Base-by-base conservation (phyloP, 2,329 filamentous ascomycete species). In the Neonectria ditissima region DNA sequence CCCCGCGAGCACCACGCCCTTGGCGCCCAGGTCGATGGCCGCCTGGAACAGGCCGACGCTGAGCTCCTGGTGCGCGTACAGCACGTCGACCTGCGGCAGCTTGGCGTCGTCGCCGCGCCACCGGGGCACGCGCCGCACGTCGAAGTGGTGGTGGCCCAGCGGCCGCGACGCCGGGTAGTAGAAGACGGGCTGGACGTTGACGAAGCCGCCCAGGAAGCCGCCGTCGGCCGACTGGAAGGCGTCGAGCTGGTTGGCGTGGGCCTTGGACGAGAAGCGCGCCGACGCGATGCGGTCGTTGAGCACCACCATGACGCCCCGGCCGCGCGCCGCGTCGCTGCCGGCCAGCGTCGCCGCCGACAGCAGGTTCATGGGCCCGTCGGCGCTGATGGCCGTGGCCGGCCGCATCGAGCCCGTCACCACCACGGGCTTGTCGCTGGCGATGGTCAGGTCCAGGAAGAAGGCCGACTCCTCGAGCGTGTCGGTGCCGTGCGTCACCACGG, bases 381-480 rank as follows among this genome's bases (percentile, higher is more conserved):
- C 87, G 63, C 84, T 86, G 69, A 89, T 80, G 13, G 87, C 87
- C 0, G 87, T 89, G 0, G 87, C 84, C 5, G 88, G 88, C 10
- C 88, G 80, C 88, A 90, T 90, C 18, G 88, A 83, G 5, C 87
- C 88, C 2, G 88, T 87, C 24, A 87, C 72, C 4, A 90, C 82
- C 5, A 90, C 80, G 1, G 88, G 87, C 74, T 90, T 89, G 30
- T 80, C 80, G 45, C 82, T 86, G 67, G 83, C 83, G 34, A 89
- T 74, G 0, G 86, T 87, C 4, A 86, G 76, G 65, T 89, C 85
- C 9, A 90, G 77, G 78, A 89, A 89, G 78, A 90, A 89, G 9
- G 87, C 85, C 0, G 85, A 84, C 74, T 90, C 88, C 69, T 90
- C 88, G 1, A 91, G 79, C 0, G 86, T 89, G 69, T 91, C 89